Percentiles rank a stretch among this genome's conserved stretches.
phyloP scores from a whole-genome alignment of 1,284 basidiomycete species.

The Sanghuangporus weigelae region DNA sequence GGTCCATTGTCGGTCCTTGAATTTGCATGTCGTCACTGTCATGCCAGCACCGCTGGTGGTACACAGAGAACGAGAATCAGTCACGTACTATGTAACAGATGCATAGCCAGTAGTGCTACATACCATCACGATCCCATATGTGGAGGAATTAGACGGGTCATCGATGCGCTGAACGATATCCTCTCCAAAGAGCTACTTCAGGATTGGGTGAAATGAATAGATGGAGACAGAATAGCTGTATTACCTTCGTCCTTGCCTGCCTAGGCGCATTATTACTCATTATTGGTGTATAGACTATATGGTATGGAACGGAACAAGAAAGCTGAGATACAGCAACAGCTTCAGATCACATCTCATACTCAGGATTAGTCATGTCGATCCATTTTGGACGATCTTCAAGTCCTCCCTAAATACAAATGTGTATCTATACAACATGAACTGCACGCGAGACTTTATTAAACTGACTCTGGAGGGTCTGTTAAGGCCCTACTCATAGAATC shows the following conservation, averaged over 20 bases:
- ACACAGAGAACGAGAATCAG: not conserved
- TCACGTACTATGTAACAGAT: not conserved
- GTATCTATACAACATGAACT: no score
- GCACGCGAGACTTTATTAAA: not conserved
- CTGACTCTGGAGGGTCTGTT: not conserved
- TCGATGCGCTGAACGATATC: conserved; percentile 59
- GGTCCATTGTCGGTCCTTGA: conserved; percentile 45
- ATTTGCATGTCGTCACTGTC: conserved; percentile 51
- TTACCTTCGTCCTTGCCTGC: not conserved
- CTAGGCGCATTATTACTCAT: not conserved
- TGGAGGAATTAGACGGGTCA: conserved; percentile 30
- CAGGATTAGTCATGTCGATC: not conserved
- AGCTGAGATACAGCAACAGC: not conserved
- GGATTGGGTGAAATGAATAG: not conserved
- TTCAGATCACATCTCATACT: not conserved
- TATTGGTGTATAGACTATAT: not conserved
- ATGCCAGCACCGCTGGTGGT: conserved; percentile 69
- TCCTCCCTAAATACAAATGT: not conserved
- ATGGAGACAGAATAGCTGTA: not conserved
- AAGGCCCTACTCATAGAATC: not conserved
- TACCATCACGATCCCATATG: conserved; percentile 52
- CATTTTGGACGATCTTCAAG: not conserved
- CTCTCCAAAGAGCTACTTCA: conserved; percentile 67
- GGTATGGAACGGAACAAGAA: not conserved
- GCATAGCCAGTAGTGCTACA: conserved; percentile 18